Base-by-base conservation (phyloP, 139 green algal genomes). In the Chlamydomonas sp. region DNA sequence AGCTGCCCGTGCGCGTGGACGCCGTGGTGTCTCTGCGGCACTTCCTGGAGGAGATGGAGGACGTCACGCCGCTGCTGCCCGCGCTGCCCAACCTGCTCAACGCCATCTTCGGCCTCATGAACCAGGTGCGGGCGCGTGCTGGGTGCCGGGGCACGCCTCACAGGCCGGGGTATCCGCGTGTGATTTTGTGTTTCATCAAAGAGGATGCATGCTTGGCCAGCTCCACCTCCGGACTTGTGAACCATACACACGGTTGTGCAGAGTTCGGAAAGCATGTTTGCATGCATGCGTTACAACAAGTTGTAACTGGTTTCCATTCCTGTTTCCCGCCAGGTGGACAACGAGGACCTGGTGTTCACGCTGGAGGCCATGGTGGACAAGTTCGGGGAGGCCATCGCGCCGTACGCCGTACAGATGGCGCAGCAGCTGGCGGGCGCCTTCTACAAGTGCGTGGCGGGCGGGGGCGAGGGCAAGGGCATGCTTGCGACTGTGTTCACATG, bases 321-420 rank as follows among this genome's bases (percentile, higher is more conserved):
- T 15, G 31, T 31, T 85, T n/a, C 66, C 87, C 2, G 20, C 1
- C 64, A 97, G 94, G 91, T 98, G 9, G 97, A 99, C 79, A 96
- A 94, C 77, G 97, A 99, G 91, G 97, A 98, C 82, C 89, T 99
- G 61, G 96, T 99, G 69, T 96, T 96, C 88, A 98, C 97, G 8
- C 92, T 99, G 80, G 98, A 99, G 91, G 94, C 95, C 1, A 93
- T 99, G 73, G 96, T 99, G 63, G 97, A 99, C 72, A 98, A 97
- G 90, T 98, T 99, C 91, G 95, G 93, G 16, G 94, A 96, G 69
- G 96, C 97, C 67, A 98, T 99, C 83, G 97, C 95, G 18, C 98
- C 98, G 63, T 99, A 97, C 87, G 97, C 97, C 2, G 66, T 96
- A 12, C 85, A 91, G 78, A 92, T 99, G 68, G 91, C 90, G 5